Percentiles rank a stretch among this genome's conserved stretches.
Evolutionary conservation across 1,139 yeast genomes (phyloP).

Genomic region (Yamadazyma friedrichii): DNA sequence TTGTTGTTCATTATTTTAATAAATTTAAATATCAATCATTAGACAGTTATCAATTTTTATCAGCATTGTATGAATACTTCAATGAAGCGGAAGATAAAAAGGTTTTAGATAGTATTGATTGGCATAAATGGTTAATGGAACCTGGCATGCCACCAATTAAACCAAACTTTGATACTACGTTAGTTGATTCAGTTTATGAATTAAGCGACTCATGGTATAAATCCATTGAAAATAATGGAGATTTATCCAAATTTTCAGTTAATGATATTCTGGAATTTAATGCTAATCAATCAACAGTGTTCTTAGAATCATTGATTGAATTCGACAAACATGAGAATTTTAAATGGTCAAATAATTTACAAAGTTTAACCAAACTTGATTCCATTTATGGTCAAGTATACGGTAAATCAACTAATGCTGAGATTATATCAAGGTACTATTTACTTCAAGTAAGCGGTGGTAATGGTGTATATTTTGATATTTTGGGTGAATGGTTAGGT

Average conservation of each 20-base stretch:
- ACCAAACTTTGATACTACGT: slow-evolving; percentile 73
- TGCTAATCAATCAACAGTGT: slow-evolving; percentile 76
- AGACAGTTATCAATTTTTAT: slow-evolving; percentile 80
- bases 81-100: slow-evolving; percentile 36
- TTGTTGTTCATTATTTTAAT: slow-evolving; percentile 73
- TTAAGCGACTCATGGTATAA: slow-evolving; percentile 67
- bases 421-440: slow-evolving; percentile 78
- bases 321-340: slow-evolving; percentile 31
- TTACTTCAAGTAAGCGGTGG: slow-evolving; percentile 53
- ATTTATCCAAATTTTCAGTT: slow-evolving; percentile 18
- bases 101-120: slow-evolving; percentile 66
- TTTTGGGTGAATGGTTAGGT: slow-evolving; percentile 78
- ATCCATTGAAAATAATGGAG: slow-evolving; percentile 20
- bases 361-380: slow-evolving; percentile 43
- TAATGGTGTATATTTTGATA: slow-evolving; percentile 40
- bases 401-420: slow-evolving; percentile 64
- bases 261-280: slow-evolving; percentile 56
- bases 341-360: slow-evolving; percentile 36
- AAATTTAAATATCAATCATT: slow-evolving; percentile 68
- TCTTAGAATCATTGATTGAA: slow-evolving; percentile 61
- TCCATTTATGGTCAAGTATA: slow-evolving; percentile 42
- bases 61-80: slow-evolving; percentile 68
- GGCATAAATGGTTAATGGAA: slow-evolving; percentile 78
- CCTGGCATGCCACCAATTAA: slow-evolving; percentile 84
- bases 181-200: slow-evolving; percentile 69